A percentile compares a stretch with the other conserved stretches of the same genome.
Evolutionary conservation across 139 green algal genomes (phyloP).

Genomic region (Closterium sp.): DNA sequence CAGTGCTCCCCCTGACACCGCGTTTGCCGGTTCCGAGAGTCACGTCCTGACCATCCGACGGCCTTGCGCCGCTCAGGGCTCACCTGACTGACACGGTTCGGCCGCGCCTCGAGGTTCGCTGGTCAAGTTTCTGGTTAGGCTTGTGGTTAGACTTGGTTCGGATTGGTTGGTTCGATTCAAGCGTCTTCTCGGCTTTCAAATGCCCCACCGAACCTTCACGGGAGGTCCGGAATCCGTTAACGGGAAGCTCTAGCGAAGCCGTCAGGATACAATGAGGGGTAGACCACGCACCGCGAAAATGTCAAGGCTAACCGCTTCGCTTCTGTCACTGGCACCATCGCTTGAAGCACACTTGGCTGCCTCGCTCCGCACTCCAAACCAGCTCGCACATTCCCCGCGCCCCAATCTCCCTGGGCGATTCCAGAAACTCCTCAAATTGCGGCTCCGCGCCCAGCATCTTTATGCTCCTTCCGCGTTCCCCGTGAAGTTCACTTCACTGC

Average conservation of each 20-base stretch:
- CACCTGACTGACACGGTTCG: not conserved
- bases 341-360: not conserved
- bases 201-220: not conserved
- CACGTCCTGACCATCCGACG: not conserved
- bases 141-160: not conserved
- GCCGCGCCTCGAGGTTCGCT: not conserved
- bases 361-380: too few species aligned
- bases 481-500: not conserved
- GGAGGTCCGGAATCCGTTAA: too few species aligned
- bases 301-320: not conserved
- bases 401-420: not conserved
- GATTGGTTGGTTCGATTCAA: not conserved
- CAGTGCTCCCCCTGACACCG: not conserved
- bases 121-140: not conserved
- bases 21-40: not conserved
- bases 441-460: not conserved
- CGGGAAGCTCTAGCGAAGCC: too few species aligned
- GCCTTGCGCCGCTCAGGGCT: not conserved
- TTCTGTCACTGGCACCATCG: not conserved
- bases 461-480: not conserved
- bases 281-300: not conserved
- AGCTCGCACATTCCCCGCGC: not conserved
- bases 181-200: not conserved
- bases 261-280: too few species aligned
- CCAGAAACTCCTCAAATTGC: not conserved